These are phyloP conservation scores for Russula sp. DNA, from an alignment of 768 basidiomycete species.

Conservation along the genomic window DNA sequence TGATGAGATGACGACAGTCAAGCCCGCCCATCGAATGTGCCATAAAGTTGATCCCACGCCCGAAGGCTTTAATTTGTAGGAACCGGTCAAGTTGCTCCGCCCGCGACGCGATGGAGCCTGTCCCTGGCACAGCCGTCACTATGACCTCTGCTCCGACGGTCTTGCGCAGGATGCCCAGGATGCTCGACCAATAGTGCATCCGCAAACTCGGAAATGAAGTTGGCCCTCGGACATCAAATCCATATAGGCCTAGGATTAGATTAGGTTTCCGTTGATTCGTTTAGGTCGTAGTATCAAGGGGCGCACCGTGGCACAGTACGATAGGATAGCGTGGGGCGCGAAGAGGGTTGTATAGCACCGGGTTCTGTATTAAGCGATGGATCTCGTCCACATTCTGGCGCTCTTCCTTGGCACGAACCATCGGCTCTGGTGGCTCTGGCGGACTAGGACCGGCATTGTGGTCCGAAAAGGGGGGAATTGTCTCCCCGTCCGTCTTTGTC, in stretches of 20 bases:
- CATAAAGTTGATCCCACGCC: constrained; percentile 85
- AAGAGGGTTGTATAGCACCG: constrained; percentile 73
- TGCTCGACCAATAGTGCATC: constrained; percentile 92
- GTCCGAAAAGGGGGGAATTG: not conserved
- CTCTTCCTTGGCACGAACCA: not conserved
- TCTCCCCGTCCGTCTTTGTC: not conserved
- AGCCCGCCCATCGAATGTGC: constrained; percentile 99
- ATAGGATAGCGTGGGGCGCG: constrained; percentile 84
- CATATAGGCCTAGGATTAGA: constrained; percentile 69
- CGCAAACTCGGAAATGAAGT: constrained; percentile 58
- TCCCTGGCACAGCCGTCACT: constrained; percentile 90
- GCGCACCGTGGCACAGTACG: constrained; percentile 88
- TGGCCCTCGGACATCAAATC: constrained; percentile 89
- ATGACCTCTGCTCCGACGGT: constrained; percentile 92
- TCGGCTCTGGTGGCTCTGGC: not conserved
- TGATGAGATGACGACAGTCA: constrained; percentile 90
- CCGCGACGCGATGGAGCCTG: constrained; percentile 83
- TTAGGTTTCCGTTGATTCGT: not conserved
- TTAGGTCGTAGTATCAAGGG: not conserved
- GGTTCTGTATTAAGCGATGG: constrained; percentile 70
- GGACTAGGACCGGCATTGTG: not conserved
- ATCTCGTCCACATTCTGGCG: constrained; percentile 46
- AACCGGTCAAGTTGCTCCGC: constrained; percentile 72
- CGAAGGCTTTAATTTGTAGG: constrained; percentile 61
- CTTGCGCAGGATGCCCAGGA: constrained; percentile 73